A percentile compares a stretch with the other conserved stretches of the same genome.
Conservation (phyloP, 495 filamentous ascomycete species). For the Lasiosphaeris hirsuta region DNA sequence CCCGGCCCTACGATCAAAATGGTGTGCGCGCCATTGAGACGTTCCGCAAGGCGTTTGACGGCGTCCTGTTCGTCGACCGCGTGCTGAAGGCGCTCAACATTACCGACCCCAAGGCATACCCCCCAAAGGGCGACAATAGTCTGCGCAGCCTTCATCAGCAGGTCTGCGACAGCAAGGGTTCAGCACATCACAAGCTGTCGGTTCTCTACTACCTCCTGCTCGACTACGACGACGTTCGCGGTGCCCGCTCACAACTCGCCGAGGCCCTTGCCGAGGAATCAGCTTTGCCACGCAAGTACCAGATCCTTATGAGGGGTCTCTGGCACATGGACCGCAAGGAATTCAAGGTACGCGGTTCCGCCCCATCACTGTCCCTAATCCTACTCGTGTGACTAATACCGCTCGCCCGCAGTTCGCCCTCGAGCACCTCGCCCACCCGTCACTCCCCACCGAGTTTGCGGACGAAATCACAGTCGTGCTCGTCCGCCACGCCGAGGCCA, state of each 20-base stretch:
- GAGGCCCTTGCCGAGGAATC: conserved; percentile 49
- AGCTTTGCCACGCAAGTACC: conserved; percentile 60
- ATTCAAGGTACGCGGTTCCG: conserved; percentile 50
- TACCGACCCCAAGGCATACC: conserved; percentile 62
- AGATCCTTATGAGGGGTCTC: conserved; percentile 73
- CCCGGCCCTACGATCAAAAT: conserved; percentile 59
- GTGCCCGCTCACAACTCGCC: conserved; percentile 48
- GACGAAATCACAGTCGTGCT: conserved; percentile 73
- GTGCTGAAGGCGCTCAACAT: conserved; percentile 68
- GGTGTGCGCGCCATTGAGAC: conserved; percentile 56
- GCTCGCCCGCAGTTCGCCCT: conserved; percentile 53
- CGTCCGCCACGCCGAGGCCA: conserved; percentile 55
- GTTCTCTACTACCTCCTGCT: conserved; percentile 78
- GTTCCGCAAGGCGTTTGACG: conserved; percentile 60
- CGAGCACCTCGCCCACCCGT: conserved; percentile 69
- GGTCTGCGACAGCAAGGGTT: conserved; percentile 55
- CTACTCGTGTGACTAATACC: conserved; percentile 17
- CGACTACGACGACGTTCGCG: conserved; percentile 56
- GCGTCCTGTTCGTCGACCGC: conserved; percentile 70
- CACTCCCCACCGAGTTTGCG: conserved; percentile 71
- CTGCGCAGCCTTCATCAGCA: conserved; percentile 62
- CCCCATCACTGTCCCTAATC: not conserved
- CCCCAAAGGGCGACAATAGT: conserved; percentile 61
- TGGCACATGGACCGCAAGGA: conserved; percentile 73
- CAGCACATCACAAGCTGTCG: conserved; percentile 71